Evolutionary conservation across 2,329 filamentous ascomycete species (phyloP).

Genomic region (Phaeoacremonium minimum): DNA sequence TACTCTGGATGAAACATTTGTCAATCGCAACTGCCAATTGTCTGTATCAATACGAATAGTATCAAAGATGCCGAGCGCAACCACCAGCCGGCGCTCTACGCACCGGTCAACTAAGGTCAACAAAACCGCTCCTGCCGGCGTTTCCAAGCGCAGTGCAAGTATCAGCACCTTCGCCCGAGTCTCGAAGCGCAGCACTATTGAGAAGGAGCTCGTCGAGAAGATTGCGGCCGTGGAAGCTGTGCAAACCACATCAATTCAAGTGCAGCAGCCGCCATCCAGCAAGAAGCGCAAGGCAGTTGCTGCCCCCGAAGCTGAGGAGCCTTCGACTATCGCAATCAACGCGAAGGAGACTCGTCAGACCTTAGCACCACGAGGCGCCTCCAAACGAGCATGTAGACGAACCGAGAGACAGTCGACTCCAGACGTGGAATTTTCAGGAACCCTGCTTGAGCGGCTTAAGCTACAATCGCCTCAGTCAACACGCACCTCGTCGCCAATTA

Average conservation of each 20-base stretch:
- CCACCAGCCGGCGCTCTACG: background rate
- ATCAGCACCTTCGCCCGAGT: conserved; percentile 43
- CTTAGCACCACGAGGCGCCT: conserved; percentile 15
- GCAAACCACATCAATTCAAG: conserved; percentile 6
- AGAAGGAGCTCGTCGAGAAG: conserved; percentile 19
- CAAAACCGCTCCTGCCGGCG: background rate
- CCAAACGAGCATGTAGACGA: too few species aligned
- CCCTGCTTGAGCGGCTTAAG: conserved; percentile 34
- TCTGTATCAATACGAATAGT: background rate
- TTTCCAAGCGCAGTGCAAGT: conserved; percentile 9
- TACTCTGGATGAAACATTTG: background rate
- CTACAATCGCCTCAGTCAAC: conserved; percentile 26
- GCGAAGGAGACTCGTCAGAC: conserved; percentile 5
- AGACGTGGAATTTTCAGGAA: conserved; percentile 16
- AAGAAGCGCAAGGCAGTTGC: conserved; percentile 27
- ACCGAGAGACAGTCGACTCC: conserved; percentile 8
- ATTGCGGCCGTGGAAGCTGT: conserved; percentile 18
- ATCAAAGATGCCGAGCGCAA: background rate
- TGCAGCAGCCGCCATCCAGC: conserved; percentile 19
- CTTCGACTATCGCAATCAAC: background rate
- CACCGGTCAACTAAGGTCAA: background rate
- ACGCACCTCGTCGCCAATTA: conserved; percentile 23
- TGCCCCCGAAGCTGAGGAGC: conserved; percentile 21
- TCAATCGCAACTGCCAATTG: background rate
- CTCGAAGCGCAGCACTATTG: conserved; percentile 32